Conservation (phyloP, 257 asterid genomes). For the Osmanthus fragrans region DNA sequence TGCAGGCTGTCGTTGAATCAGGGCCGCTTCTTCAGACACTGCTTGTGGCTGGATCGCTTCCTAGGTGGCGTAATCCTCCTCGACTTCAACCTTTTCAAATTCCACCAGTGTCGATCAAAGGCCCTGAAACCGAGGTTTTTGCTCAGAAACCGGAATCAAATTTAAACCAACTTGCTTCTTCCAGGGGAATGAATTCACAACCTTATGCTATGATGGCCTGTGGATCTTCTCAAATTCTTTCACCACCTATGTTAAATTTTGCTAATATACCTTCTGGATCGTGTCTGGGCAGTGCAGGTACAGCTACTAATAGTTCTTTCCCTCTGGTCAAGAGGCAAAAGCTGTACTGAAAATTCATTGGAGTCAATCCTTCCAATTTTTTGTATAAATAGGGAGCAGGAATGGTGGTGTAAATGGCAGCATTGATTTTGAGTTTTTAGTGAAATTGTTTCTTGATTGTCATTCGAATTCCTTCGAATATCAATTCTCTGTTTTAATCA, state of each 20-base stretch:
- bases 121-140: background rate
- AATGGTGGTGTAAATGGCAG: background rate
- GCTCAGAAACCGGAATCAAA: background rate
- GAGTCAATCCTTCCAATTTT: background rate
- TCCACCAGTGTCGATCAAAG: slow-evolving; percentile 18
- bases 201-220: slow-evolving; percentile 22
- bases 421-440: background rate
- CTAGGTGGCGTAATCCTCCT: slow-evolving; percentile 39
- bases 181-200: background rate
- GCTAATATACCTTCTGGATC: background rate
- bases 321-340: slow-evolving; percentile 43
- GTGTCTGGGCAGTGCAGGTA: slow-evolving; percentile 8
- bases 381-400: background rate
- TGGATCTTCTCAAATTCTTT: slow-evolving; percentile 17
- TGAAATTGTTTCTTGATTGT: background rate
- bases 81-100: slow-evolving; percentile 11
- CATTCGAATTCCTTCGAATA: background rate
- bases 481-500: background rate
- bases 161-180: background rate
- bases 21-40: slow-evolving; percentile 36
- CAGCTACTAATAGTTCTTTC: background rate
- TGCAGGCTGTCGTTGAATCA: slow-evolving; percentile 28
- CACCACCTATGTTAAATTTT: slow-evolving; percentile 12
- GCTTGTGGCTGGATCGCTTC: slow-evolving; percentile 28
- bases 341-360: slow-evolving; percentile 20